Conservation (phyloP, 768 basidiomycete species). For the Psilocybe cubensis region DNA sequence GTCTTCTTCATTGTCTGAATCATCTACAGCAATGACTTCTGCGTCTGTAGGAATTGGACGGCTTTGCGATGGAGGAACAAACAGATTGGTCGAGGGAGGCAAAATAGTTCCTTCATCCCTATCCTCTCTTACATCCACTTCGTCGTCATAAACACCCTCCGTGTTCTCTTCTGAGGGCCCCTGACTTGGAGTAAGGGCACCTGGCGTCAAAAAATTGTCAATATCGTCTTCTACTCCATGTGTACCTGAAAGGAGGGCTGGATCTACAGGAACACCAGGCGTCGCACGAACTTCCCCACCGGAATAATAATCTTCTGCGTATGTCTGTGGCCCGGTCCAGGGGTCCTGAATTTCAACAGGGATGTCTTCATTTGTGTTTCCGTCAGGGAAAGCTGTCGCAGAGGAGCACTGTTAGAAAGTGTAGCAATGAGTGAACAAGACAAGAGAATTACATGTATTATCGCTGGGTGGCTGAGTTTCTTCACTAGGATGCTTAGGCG, state of each 20-base stretch:
- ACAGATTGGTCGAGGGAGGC: not conserved
- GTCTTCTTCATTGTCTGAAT: conserved; percentile 23
- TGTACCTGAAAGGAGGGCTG: conserved; percentile 14
- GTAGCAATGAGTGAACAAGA: not conserved
- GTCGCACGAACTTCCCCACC: conserved; percentile 27
- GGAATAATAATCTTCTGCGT: conserved; percentile 42
- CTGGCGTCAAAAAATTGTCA: conserved; percentile 31
- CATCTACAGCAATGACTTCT: conserved; percentile 24
- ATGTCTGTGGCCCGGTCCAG: conserved; percentile 36
- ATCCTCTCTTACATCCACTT: not conserved
- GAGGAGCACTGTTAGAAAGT: not conserved
- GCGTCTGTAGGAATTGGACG: conserved; percentile 19
- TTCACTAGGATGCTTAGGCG: not conserved
- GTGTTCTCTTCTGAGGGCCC: not conserved
- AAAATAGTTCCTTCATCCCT: conserved; percentile 1
- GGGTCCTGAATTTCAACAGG: conserved; percentile 34
- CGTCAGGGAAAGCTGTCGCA: conserved; percentile 17
- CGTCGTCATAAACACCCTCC: not conserved
- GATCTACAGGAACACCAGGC: conserved; percentile 16
- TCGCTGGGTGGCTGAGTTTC: conserved; percentile 10
- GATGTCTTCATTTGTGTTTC: conserved; percentile 3
- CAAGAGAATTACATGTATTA: conserved; percentile 15
- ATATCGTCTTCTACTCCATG: conserved; percentile 23
- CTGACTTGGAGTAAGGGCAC: conserved; percentile 6
- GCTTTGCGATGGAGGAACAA: not conserved